Conservation (phyloP, 768 basidiomycete genomes). For the Trametes villosa region DNA sequence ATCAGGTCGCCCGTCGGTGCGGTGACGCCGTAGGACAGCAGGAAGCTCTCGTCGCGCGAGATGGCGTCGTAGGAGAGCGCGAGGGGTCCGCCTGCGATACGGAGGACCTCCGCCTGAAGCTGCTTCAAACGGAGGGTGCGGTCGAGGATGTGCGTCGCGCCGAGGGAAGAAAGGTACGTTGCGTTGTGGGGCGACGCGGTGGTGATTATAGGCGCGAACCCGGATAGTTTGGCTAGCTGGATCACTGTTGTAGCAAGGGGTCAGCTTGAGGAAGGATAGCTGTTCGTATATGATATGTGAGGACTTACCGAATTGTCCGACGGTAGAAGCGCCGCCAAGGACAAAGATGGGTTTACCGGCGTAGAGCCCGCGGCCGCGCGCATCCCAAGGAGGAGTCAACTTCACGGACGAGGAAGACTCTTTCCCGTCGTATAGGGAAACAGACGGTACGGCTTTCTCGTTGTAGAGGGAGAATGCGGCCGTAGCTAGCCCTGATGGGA, state of each 20-base stretch:
- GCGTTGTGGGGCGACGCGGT: constrained; percentile 34
- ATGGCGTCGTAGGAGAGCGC: constrained; percentile 28
- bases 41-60: constrained; percentile 21
- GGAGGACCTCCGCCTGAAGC: constrained; percentile 8
- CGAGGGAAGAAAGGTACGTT: constrained; percentile 30
- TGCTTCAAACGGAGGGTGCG: constrained; percentile 16
- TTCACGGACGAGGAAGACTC: neutral
- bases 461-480: constrained; percentile 42
- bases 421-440: constrained; percentile 10
- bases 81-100: constrained; percentile 22
- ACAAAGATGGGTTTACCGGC: constrained; percentile 37
- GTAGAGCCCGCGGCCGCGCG: constrained; percentile 35
- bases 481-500: constrained; percentile 42
- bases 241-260: constrained; percentile 20
- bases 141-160: constrained; percentile 38
- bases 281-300: neutral
- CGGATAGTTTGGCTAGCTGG: constrained; percentile 34
- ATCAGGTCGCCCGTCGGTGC: constrained; percentile 26
- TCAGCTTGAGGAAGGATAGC: neutral
- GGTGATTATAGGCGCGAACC: constrained; percentile 36
- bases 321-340: constrained; percentile 32
- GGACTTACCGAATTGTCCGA: constrained; percentile 35
- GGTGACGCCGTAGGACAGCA: constrained; percentile 19
- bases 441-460: neutral
- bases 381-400: constrained; percentile 33